Conservation (phyloP, 2,329 filamentous ascomycete genomes). For the Cryphonectria carpinicola region DNA sequence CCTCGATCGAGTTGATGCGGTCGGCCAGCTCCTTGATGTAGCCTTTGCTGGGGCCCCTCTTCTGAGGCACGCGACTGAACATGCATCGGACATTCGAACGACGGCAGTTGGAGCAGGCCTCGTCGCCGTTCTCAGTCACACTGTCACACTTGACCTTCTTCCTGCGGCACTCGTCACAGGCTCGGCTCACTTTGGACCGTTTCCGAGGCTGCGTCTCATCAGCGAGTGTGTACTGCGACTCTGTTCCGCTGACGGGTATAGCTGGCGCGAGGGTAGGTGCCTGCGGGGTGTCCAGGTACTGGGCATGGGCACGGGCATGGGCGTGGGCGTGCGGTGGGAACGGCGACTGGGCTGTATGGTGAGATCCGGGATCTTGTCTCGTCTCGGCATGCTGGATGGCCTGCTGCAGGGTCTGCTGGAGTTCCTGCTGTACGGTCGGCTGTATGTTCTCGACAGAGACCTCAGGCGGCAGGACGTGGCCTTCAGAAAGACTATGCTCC, state of each 20-base stretch:
- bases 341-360: slow-evolving; percentile 31
- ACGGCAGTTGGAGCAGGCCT: slow-evolving; percentile 80
- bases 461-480: slow-evolving; percentile 41
- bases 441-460: slow-evolving; percentile 40
- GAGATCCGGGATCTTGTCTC: slow-evolving; percentile 30
- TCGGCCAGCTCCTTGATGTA: slow-evolving; percentile 94
- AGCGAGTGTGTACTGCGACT: slow-evolving; percentile 48
- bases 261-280: slow-evolving; percentile 38
- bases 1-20: slow-evolving; percentile 80
- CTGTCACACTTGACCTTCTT: slow-evolving; percentile 93
- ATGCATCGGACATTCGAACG: slow-evolving; percentile 77
- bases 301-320: slow-evolving; percentile 27
- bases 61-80: slow-evolving; percentile 87
- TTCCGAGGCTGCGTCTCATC: slow-evolving; percentile 72
- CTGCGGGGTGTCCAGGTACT: slow-evolving; percentile 34
- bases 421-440: slow-evolving; percentile 40
- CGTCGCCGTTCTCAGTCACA: slow-evolving; percentile 70
- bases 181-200: slow-evolving; percentile 83
- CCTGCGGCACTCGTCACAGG: slow-evolving; percentile 85
- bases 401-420: slow-evolving; percentile 35
- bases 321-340: slow-evolving; percentile 32
- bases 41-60: slow-evolving; percentile 86
- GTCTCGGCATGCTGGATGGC: slow-evolving; percentile 34
- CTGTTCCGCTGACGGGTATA: slow-evolving; percentile 47
- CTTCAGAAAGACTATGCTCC: slow-evolving; percentile 35